Percentiles rank a stretch among this genome's conserved stretches.
Evolutionary conservation across 2,329 filamentous ascomycete species (phyloP).

Genomic region (Pseudogymnoascus destructans): DNA sequence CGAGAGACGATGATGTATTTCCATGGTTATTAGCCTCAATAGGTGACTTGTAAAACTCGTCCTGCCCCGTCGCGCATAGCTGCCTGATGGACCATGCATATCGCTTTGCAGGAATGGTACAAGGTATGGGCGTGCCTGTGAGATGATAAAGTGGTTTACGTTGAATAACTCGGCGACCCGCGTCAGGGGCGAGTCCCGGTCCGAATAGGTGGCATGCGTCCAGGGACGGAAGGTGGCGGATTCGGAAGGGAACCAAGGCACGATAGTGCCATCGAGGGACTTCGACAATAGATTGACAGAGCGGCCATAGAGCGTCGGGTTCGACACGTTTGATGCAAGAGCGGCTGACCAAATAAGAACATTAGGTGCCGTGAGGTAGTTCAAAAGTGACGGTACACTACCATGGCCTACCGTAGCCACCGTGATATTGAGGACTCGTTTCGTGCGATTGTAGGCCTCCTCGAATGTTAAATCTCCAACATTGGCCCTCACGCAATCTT

Average conservation of each 20-base stretch:
- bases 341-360: conserved; percentile 57
- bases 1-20: conserved; percentile 66
- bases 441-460: conserved; percentile 77
- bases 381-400: conserved; percentile 72
- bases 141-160: conserved; percentile 84
- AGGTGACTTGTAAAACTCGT: conserved; percentile 45
- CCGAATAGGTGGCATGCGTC: conserved; percentile 39
- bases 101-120: conserved; percentile 74
- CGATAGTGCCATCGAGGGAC: conserved; percentile 43
- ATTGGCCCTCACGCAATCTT: conserved; percentile 72
- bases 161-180: conserved; percentile 56
- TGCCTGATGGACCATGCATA: conserved; percentile 59
- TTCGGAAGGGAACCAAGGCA: conserved; percentile 40
- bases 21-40: conserved; percentile 57
- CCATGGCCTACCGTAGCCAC: conserved; percentile 62
- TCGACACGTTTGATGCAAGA: conserved; percentile 41
- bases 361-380: conserved; percentile 86
- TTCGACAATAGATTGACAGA: conserved; percentile 47
- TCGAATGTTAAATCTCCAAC: conserved; percentile 86
- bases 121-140: conserved; percentile 79
- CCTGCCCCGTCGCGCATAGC: conserved; percentile 43
- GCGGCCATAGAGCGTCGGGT: conserved; percentile 35
- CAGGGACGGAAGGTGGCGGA: conserved; percentile 42
- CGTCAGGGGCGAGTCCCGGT: conserved; percentile 44
- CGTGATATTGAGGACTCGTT: conserved; percentile 82